Evolutionary conservation across 73 alveolate genomes (phyloP), one percentile per base, ranked within the genome.

Genomic region (Paramecium tetraurelia): DNA sequence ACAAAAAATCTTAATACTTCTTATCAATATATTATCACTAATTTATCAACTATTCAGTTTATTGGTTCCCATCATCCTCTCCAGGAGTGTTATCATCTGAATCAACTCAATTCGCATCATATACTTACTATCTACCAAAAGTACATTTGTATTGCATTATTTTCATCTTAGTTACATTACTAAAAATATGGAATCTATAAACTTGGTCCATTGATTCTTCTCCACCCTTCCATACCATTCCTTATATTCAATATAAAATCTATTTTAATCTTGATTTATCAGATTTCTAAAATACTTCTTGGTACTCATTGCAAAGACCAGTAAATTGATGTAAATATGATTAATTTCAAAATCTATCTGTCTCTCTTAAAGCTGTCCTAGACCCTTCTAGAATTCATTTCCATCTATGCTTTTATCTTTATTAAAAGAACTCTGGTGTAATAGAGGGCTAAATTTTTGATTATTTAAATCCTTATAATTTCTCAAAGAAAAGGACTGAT

Each of bases 401-500:
- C 0, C 1, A n/a, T 18, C 35, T 48, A 88, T 99, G 98, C 86
- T 93, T 85, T 68, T 95, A 58, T 20, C 97, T 93, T 88, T 93
- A 97, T 9, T 94, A 94, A 63, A 87, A 96, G 53, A 99, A 93
- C 33, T 92, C 97, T 22, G 99, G 99, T 99, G 53, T 98, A 95
- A 77, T 99, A 99, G 93, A 98, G 98, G 2, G 99, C 99, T 59
- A 96, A 92, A 35, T 97, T 99, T 57, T 93, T 92, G 7, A 96
- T 41, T 93, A 8, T 98, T 98, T 89, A 95, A 93, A 76, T 92
- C 93, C 87, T 96, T 97, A 58, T 99, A 98, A 1, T 97, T 98
- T 59, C 98, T 93, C 29, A 97, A 92, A 0, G 99, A 96, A 33
- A 99, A 92, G 99, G 99, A 18, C 99, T 99, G 2, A 98, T 98